Evolutionary conservation across 2,329 filamentous ascomycete species (phyloP).

Genomic region (Pseudonectria foliicola): DNA sequence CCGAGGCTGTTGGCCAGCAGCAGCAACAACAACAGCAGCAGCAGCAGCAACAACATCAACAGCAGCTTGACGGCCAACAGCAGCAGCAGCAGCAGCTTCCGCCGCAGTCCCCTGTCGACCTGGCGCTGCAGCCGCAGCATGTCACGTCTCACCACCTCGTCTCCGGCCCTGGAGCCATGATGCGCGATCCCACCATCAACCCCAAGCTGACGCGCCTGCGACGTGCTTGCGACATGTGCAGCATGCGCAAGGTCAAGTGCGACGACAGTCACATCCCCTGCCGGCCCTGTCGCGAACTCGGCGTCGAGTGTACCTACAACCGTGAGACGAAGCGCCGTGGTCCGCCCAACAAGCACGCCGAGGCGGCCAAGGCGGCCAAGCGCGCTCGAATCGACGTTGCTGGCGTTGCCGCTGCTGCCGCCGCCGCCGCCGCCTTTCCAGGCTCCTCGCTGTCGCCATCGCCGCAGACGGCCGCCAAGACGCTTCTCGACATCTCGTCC

Average conservation of each 20-base stretch:
- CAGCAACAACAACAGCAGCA: slow-evolving; percentile 15
- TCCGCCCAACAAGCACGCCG: slow-evolving; percentile 52
- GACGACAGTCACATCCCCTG: slow-evolving; percentile 51
- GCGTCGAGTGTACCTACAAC: slow-evolving; percentile 51
- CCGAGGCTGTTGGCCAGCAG: slow-evolving; percentile 21
- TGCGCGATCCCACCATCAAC: slow-evolving; percentile 36
- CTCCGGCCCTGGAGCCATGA: slow-evolving; percentile 14
- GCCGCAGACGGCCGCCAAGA: slow-evolving; percentile 41
- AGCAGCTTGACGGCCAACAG: slow-evolving; percentile 16
- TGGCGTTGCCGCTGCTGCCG: slow-evolving; percentile 3
- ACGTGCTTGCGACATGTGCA: slow-evolving; percentile 55
- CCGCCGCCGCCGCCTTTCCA: slow-evolving; percentile 5
- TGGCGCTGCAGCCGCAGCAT: background rate
- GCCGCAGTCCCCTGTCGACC: slow-evolving; percentile 2
- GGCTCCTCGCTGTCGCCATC: slow-evolving; percentile 29
- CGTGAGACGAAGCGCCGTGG: slow-evolving; percentile 52
- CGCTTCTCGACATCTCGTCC: slow-evolving; percentile 38
- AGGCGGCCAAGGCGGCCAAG: slow-evolving; percentile 48
- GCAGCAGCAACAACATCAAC: slow-evolving; percentile 12
- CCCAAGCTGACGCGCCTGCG: slow-evolving; percentile 49
- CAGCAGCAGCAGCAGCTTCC: slow-evolving; percentile 15
- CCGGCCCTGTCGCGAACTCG: slow-evolving; percentile 48
- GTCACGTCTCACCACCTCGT: slow-evolving; percentile 20
- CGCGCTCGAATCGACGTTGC: slow-evolving; percentile 33
- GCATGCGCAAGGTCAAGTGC: slow-evolving; percentile 56